Base-by-base conservation (phyloP, 805 yeast genomes). In the Yarrowia divulgata region DNA sequence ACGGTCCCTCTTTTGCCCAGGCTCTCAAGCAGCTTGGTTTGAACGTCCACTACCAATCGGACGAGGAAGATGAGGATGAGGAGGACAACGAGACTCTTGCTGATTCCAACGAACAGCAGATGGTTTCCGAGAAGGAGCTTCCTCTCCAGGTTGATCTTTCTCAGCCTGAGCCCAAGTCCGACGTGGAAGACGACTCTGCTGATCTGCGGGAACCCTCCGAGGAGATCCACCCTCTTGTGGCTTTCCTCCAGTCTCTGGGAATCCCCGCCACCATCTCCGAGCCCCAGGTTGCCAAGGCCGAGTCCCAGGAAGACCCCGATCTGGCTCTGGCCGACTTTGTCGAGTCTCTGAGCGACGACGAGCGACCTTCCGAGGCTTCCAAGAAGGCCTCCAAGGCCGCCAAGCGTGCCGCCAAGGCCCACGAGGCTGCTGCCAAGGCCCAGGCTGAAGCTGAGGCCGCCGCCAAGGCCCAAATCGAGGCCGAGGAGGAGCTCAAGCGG, bases 21-120 rank as follows among this genome's bases (percentile, higher is more conserved):
- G 66, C 66, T 45, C 66, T 60, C 52, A 60, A 60, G n/a, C 66
- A 60, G 52, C 66, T 60, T 4, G 66, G 66, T 8, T 32, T 60
- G 40, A 34, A 32, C n/a, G 66, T 60, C 29, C n/a, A 45, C 14
- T 60, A 60, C 19, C 29, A 16, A 8, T 57, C 63, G 16, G 63
- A 57, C 32, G 50, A 43, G 6, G 64, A 60, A 12, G 29, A 13
- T 8, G 52, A 29, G 23, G 46, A 13, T 1, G 63, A 54, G 13
- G 60, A 39, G 8, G 52, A 52, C 0, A 7, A 43, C n/a, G 39
- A 50, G 40, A 34, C 55, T 34, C 40, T 43, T 7, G 23, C n/a
- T n/a, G 55, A 16, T 32, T 39, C 8, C 29, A n/a, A 52, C 29
- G 29, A 23, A 4, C 29, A 23, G 29, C 29, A 23, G 29, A 23